Percentiles rank a stretch among this genome's conserved stretches.
Evolutionary conservation across 139 green algal genomes (phyloP).

Genomic region (Desmodesmus armatus): DNA sequence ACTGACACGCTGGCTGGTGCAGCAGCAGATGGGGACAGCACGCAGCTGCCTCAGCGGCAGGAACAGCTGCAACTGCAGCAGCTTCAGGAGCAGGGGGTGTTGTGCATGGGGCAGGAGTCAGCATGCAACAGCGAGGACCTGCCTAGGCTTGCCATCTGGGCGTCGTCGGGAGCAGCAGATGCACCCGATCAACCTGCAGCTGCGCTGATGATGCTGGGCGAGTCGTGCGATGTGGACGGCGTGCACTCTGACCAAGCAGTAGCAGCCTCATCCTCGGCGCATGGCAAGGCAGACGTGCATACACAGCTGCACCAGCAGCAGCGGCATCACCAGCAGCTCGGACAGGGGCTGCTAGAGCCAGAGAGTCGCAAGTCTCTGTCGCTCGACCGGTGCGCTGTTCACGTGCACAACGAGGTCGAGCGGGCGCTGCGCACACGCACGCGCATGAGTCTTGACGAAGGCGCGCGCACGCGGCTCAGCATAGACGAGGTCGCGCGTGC

Average conservation of each 20-base stretch:
- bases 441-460: not conserved
- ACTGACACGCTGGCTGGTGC: too few species aligned
- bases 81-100: not conserved
- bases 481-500: not conserved
- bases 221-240: not conserved
- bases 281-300: not conserved
- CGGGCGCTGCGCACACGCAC: not conserved
- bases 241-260: not conserved
- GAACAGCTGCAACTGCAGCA: not conserved
- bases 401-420: slow-evolving; percentile 1
- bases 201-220: not conserved
- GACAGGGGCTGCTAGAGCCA: not conserved
- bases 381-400: not conserved
- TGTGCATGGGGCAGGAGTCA: too few species aligned
- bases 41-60: not conserved
- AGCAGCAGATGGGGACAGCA: not conserved
- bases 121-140: too few species aligned
- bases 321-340: not conserved
- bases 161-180: too few species aligned
- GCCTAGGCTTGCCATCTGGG: too few species aligned
- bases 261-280: not conserved
- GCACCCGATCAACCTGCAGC: too few species aligned
- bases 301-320: not conserved
- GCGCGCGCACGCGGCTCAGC: not conserved
- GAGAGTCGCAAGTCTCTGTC: not conserved